Evolutionary conservation across 2,329 filamentous ascomycete species (phyloP).

Genomic region (Colletotrichum cordylinicola): DNA sequence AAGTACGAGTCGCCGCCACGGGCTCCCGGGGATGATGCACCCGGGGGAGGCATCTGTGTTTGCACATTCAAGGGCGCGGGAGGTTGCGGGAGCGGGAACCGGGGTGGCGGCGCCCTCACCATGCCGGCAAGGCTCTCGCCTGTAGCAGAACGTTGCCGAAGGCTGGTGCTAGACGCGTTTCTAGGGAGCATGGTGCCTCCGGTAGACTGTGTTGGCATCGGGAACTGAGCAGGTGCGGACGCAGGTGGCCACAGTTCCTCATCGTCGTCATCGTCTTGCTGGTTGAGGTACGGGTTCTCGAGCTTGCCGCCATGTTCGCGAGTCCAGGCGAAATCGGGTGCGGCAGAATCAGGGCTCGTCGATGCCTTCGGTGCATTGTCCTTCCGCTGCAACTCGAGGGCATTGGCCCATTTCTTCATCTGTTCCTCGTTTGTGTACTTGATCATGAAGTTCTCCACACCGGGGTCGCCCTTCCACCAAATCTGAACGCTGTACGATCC

Average conservation of each 20-base stretch:
- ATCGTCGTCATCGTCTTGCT: conserved; percentile 69
- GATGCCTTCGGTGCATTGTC: conserved; percentile 57
- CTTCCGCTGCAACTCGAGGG: conserved; percentile 80
- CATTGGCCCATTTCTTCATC: conserved; percentile 89
- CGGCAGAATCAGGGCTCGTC: conserved; percentile 51
- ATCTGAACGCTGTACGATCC: conserved; percentile 96
- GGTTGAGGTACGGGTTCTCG: conserved; percentile 81
- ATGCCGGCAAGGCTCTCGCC: conserved; percentile 69
- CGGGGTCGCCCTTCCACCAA: conserved; percentile 97
- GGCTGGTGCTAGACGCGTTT: conserved; percentile 76
- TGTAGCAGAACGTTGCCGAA: conserved; percentile 79
- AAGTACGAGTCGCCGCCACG: conserved; percentile 86
- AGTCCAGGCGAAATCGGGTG: conserved; percentile 84
- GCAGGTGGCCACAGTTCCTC: conserved; percentile 48
- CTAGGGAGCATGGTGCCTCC: conserved; percentile 55
- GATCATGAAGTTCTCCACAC: conserved; percentile 95
- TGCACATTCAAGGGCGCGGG: conserved; percentile 72
- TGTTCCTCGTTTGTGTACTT: conserved; percentile 89
- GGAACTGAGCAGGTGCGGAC: conserved; percentile 40
- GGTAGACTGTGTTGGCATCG: conserved; percentile 35
- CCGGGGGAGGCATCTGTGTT: conserved; percentile 47
- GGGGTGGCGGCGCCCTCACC: conserved; percentile 67
- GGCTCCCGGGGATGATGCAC: conserved; percentile 64
- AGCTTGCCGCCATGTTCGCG: conserved; percentile 68
- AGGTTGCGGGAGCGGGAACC: conserved; percentile 71